Base-by-base conservation (phyloP, 2,329 filamentous ascomycete genomes). In the Hypoxylon sp. region DNA sequence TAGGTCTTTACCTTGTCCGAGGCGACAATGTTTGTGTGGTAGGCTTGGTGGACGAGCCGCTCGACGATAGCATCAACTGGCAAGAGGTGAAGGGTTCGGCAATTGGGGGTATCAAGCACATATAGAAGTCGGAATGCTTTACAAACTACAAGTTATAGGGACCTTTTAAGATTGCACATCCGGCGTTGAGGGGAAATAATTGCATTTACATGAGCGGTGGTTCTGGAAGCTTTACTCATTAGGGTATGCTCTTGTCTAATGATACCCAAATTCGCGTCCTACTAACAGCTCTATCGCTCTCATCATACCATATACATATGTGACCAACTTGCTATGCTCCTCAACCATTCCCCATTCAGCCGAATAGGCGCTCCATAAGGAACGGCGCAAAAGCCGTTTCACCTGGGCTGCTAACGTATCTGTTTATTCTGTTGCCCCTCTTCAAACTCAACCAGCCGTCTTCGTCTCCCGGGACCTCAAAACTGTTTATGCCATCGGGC, bases 41-140 rank as follows among this genome's bases (percentile, higher is more conserved):
- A 64, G 96, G 96, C 1, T 84, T 97, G 63, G 91, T 99, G 33
- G 94, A 99, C 79, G 94, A 97, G 81, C 87, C 92, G 74, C 84
- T 98, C 65, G 96, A 99, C 81, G 87, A 86, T 42, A 94, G 91
- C 75, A 98, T 99, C 78, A 91, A 98, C 82, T 99, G 96, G 96
- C 86, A 87, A 19, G 91, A 97, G 80, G 96, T 99, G 42, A 91
- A 92, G 78, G 95, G 95, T 3, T 89, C 91, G 65, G 89, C 92
- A 31, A 92, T 98, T 75, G 93, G 93, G 64, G 90, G 90, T 58
- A 94, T 94, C 75, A 98, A 96, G 81, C 94, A 98, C 77, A 74
- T 81, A 71, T 89, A 80, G 48, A 44, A 47, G 42, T 42, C 11
- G 37, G 35, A 29, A 37, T 29, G 14, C 29, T 14, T 46, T 35